A percentile compares a stretch with the other conserved stretches of the same genome.
Conservation (phyloP, 75 land plant species). For the Pseudotsuga menziesii region DNA sequence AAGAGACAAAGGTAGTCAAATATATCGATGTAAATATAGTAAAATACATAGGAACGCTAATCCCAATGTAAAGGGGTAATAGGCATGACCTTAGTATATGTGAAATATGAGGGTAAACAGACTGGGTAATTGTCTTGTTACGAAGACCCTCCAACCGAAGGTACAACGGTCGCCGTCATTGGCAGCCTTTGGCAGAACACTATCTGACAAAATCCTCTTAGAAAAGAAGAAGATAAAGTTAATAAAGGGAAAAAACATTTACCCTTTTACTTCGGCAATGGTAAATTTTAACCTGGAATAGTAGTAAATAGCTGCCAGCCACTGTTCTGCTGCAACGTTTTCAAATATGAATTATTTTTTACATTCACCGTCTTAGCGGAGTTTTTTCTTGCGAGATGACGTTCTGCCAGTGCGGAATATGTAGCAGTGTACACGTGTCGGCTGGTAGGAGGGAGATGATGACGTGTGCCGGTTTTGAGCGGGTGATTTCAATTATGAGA, state of each 20-base stretch:
- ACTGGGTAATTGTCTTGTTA: too few species aligned
- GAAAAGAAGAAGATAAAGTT: conserved; percentile 16
- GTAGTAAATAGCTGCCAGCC: too few species aligned
- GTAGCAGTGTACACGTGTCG: conserved; percentile 4
- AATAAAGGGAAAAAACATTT: conserved; percentile 4
- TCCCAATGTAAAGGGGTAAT: too few species aligned
- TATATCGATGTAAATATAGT: too few species aligned
- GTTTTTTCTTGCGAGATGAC: background rate
- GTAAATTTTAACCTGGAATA: background rate
- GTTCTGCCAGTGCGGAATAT: background rate
- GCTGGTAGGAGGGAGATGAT: background rate
- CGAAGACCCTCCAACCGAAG: conserved; percentile 4
- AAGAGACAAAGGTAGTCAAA: too few species aligned
- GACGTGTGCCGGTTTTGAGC: background rate
- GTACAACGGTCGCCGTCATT: conserved; percentile 15
- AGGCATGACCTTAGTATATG: too few species aligned
- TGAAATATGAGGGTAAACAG: too few species aligned
- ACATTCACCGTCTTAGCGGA: too few species aligned
- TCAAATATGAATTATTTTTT: too few species aligned
- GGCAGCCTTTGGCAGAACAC: conserved; percentile 21
- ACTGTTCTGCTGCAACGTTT: too few species aligned
- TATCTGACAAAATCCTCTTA: conserved; percentile 17
- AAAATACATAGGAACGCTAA: too few species aligned
- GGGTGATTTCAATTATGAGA: too few species aligned
- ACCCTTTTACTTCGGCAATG: background rate